Base-by-base conservation (phyloP, 2,329 filamentous ascomycete genomes). In the Botrytis sinoallii region DNA sequence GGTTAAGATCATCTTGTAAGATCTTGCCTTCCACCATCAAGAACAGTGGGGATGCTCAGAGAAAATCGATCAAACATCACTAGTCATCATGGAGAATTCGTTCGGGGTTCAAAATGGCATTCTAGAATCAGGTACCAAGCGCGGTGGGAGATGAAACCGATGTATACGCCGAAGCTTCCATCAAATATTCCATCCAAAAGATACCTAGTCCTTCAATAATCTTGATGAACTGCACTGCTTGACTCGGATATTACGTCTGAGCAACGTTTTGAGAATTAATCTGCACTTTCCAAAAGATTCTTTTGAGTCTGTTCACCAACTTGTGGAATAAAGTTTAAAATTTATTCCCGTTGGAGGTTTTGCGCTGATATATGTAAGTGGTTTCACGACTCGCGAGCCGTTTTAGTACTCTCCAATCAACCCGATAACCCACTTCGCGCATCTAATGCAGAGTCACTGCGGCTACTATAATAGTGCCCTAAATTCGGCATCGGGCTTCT, bases 81-180 rank as follows among this genome's bases (percentile, higher is more conserved):
- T 57, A 69, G 48, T 69, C 35, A 32, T 69, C 66, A 29, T 40
- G n/a, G n/a, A 22, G 38, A 57, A 16, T 12, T 40, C 32, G n/a
- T 32, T 57, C 42, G 48, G 38, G 4, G 57, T 44, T 57, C 48
- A 32, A 22, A 29, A 40, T 57, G 35, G 32, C 16, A 65, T 63
- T 65, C 42, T 40, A 71, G 22, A 71, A 48, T 55, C 44, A 66
- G 59, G 22, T 70, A 61, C 40, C 68, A 60, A 44, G 68, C 38
- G 52, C 22, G 29, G 42, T 32, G 29, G 52, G 68, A 44, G 29
- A 61, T 70, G 32, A 42, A 70, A 35, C n/a, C n/a, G 38, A n/a
- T 18, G 32, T 40, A 52, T 48, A 42, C 16, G 32, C 32, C 40
- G 22, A 35, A 48, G 42, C 35, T 55, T 65, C 69, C 32, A 55